phyloP scores from a whole-genome alignment of 345 rosid species.

The Pistacia atlantica region DNA sequence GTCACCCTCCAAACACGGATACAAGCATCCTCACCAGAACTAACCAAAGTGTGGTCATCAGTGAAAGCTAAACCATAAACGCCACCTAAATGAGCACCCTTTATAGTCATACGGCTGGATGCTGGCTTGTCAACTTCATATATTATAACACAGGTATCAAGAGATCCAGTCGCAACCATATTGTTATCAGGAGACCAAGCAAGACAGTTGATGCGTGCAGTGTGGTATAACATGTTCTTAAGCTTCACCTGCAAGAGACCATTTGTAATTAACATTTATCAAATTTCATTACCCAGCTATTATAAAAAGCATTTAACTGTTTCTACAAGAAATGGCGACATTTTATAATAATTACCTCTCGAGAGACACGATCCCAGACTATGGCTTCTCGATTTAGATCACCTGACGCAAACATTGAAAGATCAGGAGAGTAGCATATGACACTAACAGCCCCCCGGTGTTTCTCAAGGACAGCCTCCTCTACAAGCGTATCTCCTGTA shows the following conservation, averaged over 20 bases:
- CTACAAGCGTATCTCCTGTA: conserved; percentile 65
- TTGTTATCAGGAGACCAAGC: conserved; percentile 87
- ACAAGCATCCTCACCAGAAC: conserved; percentile 98
- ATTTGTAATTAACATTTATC: neutral
- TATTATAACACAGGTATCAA: conserved; percentile 75
- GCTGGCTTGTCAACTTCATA: conserved; percentile 81
- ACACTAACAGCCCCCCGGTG: conserved; percentile 89
- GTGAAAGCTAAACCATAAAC: conserved; percentile 83
- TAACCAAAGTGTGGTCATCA: conserved; percentile 58
- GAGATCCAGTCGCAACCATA: conserved; percentile 85
- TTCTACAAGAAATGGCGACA: neutral
- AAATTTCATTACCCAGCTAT: neutral
- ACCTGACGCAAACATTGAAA: conserved; percentile 91
- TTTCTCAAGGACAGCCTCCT: conserved; percentile 81
- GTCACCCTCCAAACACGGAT: conserved; percentile 69
- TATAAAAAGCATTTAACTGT: neutral
- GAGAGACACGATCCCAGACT: conserved; percentile 80
- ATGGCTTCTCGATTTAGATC: conserved; percentile 90
- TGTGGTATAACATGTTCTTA: conserved; percentile 87
- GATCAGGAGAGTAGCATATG: conserved; percentile 84
- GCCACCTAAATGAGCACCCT: conserved; percentile 90
- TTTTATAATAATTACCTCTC: conserved; percentile 54
- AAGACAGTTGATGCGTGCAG: conserved; percentile 82
- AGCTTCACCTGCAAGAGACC: conserved; percentile 59
- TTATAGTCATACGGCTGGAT: conserved; percentile 66